These are phyloP conservation scores for Magnusiomyces sp. DNA, from an alignment of 1,139 yeast genomes.

Conservation along the genomic window DNA sequence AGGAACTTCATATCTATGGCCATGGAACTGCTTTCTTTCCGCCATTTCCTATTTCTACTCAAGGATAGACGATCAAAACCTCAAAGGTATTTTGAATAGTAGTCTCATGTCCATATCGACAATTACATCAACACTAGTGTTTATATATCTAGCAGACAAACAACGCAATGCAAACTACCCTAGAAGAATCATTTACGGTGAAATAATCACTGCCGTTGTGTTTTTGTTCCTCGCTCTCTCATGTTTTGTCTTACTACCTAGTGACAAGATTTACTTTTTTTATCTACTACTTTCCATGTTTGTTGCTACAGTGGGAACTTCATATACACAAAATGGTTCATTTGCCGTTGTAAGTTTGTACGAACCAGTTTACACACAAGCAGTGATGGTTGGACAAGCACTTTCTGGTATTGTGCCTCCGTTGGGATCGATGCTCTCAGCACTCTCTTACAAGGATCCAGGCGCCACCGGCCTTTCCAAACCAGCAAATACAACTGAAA, in stretches of 20 bases:
- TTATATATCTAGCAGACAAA: slow-evolving; percentile 55
- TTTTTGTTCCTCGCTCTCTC: slow-evolving; percentile 39
- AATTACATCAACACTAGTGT: slow-evolving; percentile 52
- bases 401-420: slow-evolving; percentile 89
- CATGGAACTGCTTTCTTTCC: slow-evolving; percentile 88
- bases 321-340: slow-evolving; percentile 76
- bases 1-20: slow-evolving; percentile 53
- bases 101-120: slow-evolving; percentile 90
- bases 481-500: neutral
- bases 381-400: slow-evolving; percentile 91
- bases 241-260: slow-evolving; percentile 26
- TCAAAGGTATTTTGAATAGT: slow-evolving; percentile 51
- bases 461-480: slow-evolving; percentile 22
- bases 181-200: slow-evolving; percentile 51
- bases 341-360: slow-evolving; percentile 78
- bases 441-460: slow-evolving; percentile 33
- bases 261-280: slow-evolving; percentile 40
- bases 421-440: slow-evolving; percentile 56
- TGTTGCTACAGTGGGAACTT: slow-evolving; percentile 47
- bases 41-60: slow-evolving; percentile 76
- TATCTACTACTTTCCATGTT: slow-evolving; percentile 35
- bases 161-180: slow-evolving; percentile 60
- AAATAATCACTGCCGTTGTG: slow-evolving; percentile 46
- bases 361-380: slow-evolving; percentile 75
- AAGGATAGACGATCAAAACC: slow-evolving; percentile 31